Evolutionary conservation across 805 yeast genomes (phyloP).

Genomic region (Metschnikowia baotianmanensis): DNA sequence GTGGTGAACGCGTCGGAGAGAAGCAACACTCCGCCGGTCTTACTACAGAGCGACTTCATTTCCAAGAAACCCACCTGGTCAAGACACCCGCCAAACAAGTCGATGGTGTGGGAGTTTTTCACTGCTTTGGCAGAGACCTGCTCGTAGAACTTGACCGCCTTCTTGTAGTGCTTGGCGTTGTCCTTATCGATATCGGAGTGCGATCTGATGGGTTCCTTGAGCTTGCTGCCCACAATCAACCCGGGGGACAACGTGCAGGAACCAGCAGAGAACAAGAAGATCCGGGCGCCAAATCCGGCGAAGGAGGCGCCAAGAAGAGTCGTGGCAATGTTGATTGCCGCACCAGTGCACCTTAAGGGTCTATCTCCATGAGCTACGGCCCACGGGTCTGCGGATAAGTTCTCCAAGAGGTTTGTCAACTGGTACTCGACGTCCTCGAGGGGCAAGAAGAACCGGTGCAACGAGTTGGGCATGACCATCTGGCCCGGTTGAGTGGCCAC

Average conservation of each 20-base stretch:
- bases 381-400: slow-evolving; percentile 83
- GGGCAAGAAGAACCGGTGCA: slow-evolving; percentile 68
- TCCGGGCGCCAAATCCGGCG: slow-evolving; percentile 83
- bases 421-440: slow-evolving; percentile 79
- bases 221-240: slow-evolving; percentile 82
- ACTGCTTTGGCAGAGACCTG: slow-evolving; percentile 64
- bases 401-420: slow-evolving; percentile 75
- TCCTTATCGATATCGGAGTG: slow-evolving; percentile 96
- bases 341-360: slow-evolving; percentile 88
- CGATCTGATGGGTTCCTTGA: slow-evolving; percentile 95
- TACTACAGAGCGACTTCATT: slow-evolving; percentile 81
- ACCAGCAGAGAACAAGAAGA: slow-evolving; percentile 90
- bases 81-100: slow-evolving; percentile 91
- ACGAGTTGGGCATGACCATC: slow-evolving; percentile 28
- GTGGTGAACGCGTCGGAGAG: slow-evolving; percentile 93
- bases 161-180: slow-evolving; percentile 78
- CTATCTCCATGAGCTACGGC: slow-evolving; percentile 79
- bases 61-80: slow-evolving; percentile 95
- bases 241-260: slow-evolving; percentile 96
- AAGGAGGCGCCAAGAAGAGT: slow-evolving; percentile 77
- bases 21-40: slow-evolving; percentile 87
- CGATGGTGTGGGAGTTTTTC: slow-evolving; percentile 77
- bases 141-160: slow-evolving; percentile 81
- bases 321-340: slow-evolving; percentile 84
- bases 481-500: slow-evolving; percentile 26